Evolutionary conservation across 2,329 filamentous ascomycete species (phyloP).

Genomic region (Proliferodiscus dingleyae): DNA sequence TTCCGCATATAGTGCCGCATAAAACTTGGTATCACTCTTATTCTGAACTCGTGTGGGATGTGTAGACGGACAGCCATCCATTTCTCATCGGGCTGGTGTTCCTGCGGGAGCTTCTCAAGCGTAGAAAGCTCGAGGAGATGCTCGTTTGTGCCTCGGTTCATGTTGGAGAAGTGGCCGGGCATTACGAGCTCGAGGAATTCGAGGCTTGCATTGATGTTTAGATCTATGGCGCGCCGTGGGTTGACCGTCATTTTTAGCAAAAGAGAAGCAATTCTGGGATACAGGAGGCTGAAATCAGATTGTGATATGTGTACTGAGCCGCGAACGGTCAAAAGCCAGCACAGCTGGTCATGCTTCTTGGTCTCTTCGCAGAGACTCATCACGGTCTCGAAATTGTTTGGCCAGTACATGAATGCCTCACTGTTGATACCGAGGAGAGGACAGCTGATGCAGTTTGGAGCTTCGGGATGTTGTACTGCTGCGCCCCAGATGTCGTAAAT

Average conservation of each 20-base stretch:
- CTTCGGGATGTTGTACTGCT: conserved; percentile 40
- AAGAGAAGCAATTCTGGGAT: conserved; percentile 52
- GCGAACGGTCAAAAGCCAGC: conserved; percentile 48
- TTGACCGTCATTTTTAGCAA: conserved; percentile 61
- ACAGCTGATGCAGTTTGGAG: conserved; percentile 42
- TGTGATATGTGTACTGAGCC: conserved; percentile 63
- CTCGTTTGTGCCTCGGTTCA: conserved; percentile 50
- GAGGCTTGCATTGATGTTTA: conserved; percentile 58
- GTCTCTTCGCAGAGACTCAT: conserved; percentile 53
- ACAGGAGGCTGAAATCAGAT: conserved; percentile 62
- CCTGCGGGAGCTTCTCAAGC: conserved; percentile 42
- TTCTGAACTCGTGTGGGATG: conserved; percentile 53
- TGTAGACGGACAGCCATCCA: conserved; percentile 53
- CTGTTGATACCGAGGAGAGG: conserved; percentile 61
- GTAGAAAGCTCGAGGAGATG: conserved; percentile 40
- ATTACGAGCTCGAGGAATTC: conserved; percentile 56
- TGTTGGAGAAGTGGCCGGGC: conserved; percentile 41
- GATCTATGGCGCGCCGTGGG: conserved; percentile 54
- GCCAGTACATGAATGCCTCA: conserved; percentile 69
- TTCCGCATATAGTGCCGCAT: conserved; percentile 25
- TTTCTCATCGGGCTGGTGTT: conserved; percentile 52
- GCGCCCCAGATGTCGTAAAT: conserved; percentile 62
- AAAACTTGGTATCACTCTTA: conserved; percentile 36
- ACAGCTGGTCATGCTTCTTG: conserved; percentile 39
- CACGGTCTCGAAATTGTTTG: conserved; percentile 55